These are phyloP conservation scores for Scalesia atractyloides DNA, from an alignment of 129 eudicot genomes.

Conservation along the genomic window DNA sequence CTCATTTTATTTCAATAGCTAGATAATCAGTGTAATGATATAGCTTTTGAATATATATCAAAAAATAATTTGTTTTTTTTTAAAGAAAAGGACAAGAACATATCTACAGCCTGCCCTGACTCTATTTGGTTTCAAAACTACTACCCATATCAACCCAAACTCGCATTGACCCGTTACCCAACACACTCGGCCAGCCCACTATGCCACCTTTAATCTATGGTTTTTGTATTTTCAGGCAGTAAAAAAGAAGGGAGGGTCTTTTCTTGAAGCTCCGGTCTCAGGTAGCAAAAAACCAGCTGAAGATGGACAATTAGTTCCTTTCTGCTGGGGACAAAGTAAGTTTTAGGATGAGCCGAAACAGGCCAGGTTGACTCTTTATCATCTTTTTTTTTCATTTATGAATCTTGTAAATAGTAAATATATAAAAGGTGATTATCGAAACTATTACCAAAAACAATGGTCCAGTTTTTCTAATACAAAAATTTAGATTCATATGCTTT, in stretches of 20 bases:
- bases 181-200: not conserved
- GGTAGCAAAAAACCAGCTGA: conserved; percentile 99
- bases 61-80: no score
- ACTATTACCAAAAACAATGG: not conserved
- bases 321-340: conserved; percentile 93
- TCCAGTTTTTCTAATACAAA: not conserved
- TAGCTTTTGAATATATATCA: no score
- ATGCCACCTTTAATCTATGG: conserved; percentile 9
- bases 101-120: not conserved
- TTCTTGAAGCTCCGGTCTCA: conserved; percentile 95
- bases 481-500: not conserved
- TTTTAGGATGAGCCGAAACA: not conserved
- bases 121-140: not conserved
- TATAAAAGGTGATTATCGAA: no score
- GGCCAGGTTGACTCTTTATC: not conserved
- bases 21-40: no score
- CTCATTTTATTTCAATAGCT: no score
- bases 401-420: no score
- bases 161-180: not conserved
- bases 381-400: not conserved
- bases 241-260: conserved; percentile 70
- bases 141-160: not conserved
- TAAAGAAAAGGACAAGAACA: not conserved
- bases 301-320: conserved; percentile 96
- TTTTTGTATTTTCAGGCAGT: conserved; percentile 56